A percentile compares a stretch with the other conserved stretches of the same genome.
Conservation (phyloP, 768 basidiomycete species). For the Plicaturopsis crispa region DNA sequence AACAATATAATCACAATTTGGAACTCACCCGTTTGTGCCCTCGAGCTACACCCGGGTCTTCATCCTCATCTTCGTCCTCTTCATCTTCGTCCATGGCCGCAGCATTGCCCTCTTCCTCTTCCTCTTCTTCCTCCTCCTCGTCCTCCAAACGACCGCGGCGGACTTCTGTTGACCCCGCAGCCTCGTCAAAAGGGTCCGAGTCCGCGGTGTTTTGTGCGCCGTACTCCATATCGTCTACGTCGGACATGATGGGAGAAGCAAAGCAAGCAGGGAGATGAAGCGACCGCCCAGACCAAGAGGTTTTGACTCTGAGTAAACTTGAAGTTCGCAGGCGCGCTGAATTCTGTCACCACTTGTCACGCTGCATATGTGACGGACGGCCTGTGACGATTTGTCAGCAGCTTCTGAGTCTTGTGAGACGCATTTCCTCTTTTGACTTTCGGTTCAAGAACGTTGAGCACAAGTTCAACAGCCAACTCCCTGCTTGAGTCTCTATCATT, state of each 20-base stretch:
- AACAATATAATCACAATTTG: background rate
- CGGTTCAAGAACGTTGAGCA: no score
- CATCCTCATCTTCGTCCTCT: constrained; percentile 52
- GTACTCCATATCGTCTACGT: background rate
- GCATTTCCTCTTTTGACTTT: no score
- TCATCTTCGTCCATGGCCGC: constrained; percentile 35
- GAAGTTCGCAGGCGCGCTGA: no score
- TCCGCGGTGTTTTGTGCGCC: background rate
- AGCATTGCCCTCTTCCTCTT: constrained; percentile 29
- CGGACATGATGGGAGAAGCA: constrained; percentile 28
- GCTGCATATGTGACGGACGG: no score
- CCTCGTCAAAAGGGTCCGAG: background rate
- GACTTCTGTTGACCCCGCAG: constrained; percentile 26
- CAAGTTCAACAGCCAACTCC: no score
- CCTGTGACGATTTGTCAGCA: no score
- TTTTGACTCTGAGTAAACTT: no score
- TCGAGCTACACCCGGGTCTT: constrained; percentile 44
- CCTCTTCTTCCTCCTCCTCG: constrained; percentile 24
- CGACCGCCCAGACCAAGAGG: no score
- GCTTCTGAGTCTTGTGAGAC: no score
- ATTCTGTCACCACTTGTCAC: no score
- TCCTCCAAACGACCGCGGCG: constrained; percentile 27
- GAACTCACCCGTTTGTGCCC: constrained; percentile 44
- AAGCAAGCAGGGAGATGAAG: no score
- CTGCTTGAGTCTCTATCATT: no score